A percentile compares a stretch with the other conserved stretches of the same genome.
Evolutionary conservation across 257 asterid species (phyloP).

Genomic region (Misopates orontium): DNA sequence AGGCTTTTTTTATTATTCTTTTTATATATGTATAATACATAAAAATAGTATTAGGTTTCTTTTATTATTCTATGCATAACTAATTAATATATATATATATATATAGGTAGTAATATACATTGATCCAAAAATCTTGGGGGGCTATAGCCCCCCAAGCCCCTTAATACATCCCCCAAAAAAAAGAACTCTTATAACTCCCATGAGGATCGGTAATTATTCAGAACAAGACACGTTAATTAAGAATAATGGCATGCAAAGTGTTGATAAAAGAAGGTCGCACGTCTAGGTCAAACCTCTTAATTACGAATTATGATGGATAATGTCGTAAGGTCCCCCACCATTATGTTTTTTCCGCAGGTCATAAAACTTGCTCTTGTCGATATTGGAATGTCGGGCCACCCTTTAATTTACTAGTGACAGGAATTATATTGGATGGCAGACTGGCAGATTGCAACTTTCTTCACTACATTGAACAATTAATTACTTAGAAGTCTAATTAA

Average conservation of each 20-base stretch:
- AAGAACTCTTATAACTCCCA: too few relatives aligned
- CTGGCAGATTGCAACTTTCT: conserved; percentile 36
- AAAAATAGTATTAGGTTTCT: too few relatives aligned
- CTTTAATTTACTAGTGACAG: conserved; percentile 23
- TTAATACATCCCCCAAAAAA: too few relatives aligned
- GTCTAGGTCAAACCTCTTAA: conserved; percentile 39
- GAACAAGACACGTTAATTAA: conserved; percentile 23
- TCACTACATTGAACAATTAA: conserved; percentile 1
- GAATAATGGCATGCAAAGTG: conserved; percentile 24
- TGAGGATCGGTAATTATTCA: conserved; percentile 9
- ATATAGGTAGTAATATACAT: too few relatives aligned
- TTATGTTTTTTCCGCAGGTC: conserved; percentile 22
- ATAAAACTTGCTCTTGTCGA: conserved; percentile 27
- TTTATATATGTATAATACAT: too few relatives aligned
- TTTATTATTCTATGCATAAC: too few relatives aligned
- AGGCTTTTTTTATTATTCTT: too few relatives aligned
- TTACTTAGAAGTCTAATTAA: too few relatives aligned
- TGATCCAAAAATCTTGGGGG: too few relatives aligned
- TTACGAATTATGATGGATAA: conserved; percentile 40
- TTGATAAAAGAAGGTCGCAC: conserved; percentile 24
- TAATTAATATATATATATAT: too few relatives aligned
- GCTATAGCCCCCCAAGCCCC: too few relatives aligned
- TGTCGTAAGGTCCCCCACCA: conserved; percentile 36
- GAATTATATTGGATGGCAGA: conserved; percentile 30
- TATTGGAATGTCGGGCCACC: conserved; percentile 40